These are phyloP conservation scores for Linnemannia zychae DNA, from an alignment of 192 early-diverging fungal genomes.

Conservation along the genomic window DNA sequence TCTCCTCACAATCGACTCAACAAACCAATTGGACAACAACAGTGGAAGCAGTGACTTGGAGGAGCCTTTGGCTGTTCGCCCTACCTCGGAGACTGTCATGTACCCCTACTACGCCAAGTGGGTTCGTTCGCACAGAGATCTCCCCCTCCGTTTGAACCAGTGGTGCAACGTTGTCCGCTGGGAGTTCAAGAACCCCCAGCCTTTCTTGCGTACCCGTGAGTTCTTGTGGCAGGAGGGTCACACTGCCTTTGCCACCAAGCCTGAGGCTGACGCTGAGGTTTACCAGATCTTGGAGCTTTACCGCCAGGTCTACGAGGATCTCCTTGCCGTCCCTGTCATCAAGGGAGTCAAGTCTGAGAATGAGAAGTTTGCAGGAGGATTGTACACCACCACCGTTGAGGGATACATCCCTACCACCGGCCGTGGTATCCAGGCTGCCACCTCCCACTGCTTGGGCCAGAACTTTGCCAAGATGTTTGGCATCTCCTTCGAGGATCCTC, in stretches of 20 bases:
- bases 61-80: constrained; percentile 98
- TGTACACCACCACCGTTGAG: constrained; percentile 98
- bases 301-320: constrained; percentile 96
- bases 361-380: constrained; percentile 99
- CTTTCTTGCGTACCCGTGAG: constrained; percentile 98
- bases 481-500: constrained; percentile 91
- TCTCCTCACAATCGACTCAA: not conserved
- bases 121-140: constrained; percentile 97
- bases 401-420: constrained; percentile 97
- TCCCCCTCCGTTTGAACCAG: constrained; percentile 97
- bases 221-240: constrained; percentile 99
- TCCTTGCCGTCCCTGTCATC: constrained; percentile 96
- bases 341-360: constrained; percentile 98
- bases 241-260: constrained; percentile 93
- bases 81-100: constrained; percentile 99
- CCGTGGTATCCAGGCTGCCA: constrained; percentile 98
- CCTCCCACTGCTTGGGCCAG: constrained; percentile 99
- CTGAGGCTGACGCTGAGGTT: constrained; percentile 90
- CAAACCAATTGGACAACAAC: constrained; percentile 12
- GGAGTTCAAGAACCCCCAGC: constrained; percentile 99
- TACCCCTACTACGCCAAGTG: constrained; percentile 99
- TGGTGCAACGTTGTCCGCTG: constrained; percentile 99
- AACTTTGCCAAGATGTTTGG: constrained; percentile 99
- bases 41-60: constrained; percentile 89
- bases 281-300: constrained; percentile 94